Base-by-base conservation (phyloP, 2,329 filamentous ascomycete species). In the Colletotrichum sp. region DNA sequence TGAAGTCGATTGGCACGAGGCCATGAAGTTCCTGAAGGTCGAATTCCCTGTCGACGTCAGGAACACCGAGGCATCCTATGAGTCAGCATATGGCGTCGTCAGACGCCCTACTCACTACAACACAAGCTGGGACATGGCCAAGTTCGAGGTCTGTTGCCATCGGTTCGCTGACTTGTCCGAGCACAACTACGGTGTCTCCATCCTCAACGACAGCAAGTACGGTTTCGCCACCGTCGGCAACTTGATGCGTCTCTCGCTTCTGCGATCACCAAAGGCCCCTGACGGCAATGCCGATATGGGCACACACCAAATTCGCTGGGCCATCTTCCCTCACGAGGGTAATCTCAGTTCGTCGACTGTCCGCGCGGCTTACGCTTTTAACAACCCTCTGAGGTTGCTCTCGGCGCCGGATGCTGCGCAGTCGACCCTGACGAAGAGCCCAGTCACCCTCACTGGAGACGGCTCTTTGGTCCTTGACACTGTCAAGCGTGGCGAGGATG, bases 21-120 rank as follows among this genome's bases (percentile, higher is more conserved):
- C 92, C 15, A 98, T 97, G 94, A 98, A 97, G 83, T 99, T 99
- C 89, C 91, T 99, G 82, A 99, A 99, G 89, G 96, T 99, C 67
- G 97, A 99, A 84, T 99, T 99, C 86, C 96, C 97, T 0, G 96
- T 98, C 78, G 94, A 98, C 81, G 90, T 99, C 78, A 92, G 93
- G 79, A 98, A 96, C 85, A 98, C 94, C 0, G 96, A 98, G 85
- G 97, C 97, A 36, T 95, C 93, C 15, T 99, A 99, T 84, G 97
- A 99, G 85, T 98, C 95, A 9, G 96, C 98, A 81, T 99, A 95
- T 82, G 96, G 96, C 80, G 92, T 98, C 79, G 93, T 97, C 78
- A 92, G 92, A 79, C 92, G 97, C 34, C 96, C 97, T 4, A 99
- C 97, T 0, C 97, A 99, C 86, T 99, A 98, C 90, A 99, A 99